These are phyloP conservation scores for Penicillium goetzii DNA, from an alignment of 495 filamentous ascomycete species.

Conservation along the genomic window DNA sequence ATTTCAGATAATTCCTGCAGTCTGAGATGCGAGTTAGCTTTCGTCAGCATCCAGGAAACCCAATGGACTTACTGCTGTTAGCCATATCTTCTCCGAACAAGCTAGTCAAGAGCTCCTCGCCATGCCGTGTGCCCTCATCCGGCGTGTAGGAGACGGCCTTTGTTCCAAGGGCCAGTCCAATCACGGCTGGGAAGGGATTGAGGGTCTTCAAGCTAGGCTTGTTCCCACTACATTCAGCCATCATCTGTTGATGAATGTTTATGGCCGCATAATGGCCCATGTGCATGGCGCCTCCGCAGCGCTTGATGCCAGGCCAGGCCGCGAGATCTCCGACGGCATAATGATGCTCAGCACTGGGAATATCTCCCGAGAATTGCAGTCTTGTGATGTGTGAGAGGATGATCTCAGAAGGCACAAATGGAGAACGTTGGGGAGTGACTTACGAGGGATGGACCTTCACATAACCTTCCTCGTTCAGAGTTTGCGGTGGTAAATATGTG, in stretches of 20 bases:
- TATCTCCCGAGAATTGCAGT: conserved; percentile 45
- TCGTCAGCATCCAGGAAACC: neutral
- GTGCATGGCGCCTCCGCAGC: conserved; percentile 70
- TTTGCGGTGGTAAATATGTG: conserved; percentile 52
- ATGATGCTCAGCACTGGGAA: conserved; percentile 58
- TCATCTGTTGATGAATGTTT: conserved; percentile 65
- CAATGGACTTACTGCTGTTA: conserved; percentile 49
- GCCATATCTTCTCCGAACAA: conserved; percentile 72
- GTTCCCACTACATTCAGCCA: conserved; percentile 35
- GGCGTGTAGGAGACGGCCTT: conserved; percentile 63
- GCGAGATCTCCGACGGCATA: conserved; percentile 57
- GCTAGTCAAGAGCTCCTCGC: conserved; percentile 59
- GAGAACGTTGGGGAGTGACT: conserved; percentile 3
- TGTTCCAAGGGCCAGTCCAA: conserved; percentile 67
- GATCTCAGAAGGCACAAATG: neutral
- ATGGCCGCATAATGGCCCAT: conserved; percentile 62
- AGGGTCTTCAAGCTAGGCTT: conserved; percentile 51
- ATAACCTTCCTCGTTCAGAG: conserved; percentile 58
- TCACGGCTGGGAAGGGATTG: conserved; percentile 59
- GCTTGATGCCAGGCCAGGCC: conserved; percentile 69
- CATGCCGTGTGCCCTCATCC: conserved; percentile 51
- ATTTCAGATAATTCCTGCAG: conserved; percentile 59
- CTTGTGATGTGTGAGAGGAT: conserved; percentile 27
- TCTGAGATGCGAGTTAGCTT: conserved; percentile 42
- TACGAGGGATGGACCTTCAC: conserved; percentile 55